Conservation (phyloP, 2,329 filamentous ascomycete species). For the Talaromyces sp. region DNA sequence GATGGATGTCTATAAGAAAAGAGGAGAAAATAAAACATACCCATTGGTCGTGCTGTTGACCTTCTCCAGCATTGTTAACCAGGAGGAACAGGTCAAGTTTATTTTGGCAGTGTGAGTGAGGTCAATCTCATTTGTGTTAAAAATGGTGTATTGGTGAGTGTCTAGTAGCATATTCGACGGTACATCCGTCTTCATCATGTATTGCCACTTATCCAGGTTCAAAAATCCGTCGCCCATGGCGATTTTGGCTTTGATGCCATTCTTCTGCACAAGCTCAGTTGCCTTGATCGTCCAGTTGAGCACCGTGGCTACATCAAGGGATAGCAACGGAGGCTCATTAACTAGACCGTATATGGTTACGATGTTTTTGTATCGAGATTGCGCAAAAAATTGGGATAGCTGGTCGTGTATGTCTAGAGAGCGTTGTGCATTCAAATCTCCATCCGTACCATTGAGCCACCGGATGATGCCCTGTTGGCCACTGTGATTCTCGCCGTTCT, state of each 20-base stretch:
- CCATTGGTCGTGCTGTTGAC: slow-evolving; percentile 71
- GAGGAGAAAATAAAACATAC: slow-evolving; percentile 24
- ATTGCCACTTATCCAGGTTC: slow-evolving; percentile 86
- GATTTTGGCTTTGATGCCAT: slow-evolving; percentile 68
- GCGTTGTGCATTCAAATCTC: slow-evolving; percentile 70
- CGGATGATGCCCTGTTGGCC: slow-evolving; percentile 74
- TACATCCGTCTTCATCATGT: slow-evolving; percentile 64
- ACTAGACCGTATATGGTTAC: slow-evolving; percentile 88
- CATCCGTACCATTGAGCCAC: slow-evolving; percentile 90
- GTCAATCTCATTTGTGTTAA: slow-evolving; percentile 82
- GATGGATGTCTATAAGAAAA: background rate
- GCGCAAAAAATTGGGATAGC: slow-evolving; percentile 86
- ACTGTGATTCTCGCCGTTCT: slow-evolving; percentile 98
- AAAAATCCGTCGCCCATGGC: slow-evolving; percentile 95
- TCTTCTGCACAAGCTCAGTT: slow-evolving; percentile 66
- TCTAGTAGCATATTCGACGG: slow-evolving; percentile 74
- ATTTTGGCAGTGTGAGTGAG: slow-evolving; percentile 80
- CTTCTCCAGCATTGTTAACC: slow-evolving; percentile 71
- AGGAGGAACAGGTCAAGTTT: slow-evolving; percentile 79
- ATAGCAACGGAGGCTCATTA: slow-evolving; percentile 89
- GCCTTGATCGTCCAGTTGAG: slow-evolving; percentile 75
- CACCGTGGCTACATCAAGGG: slow-evolving; percentile 61
- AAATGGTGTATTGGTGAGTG: slow-evolving; percentile 97
- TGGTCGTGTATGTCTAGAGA: slow-evolving; percentile 83
- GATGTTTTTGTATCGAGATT: slow-evolving; percentile 87